Base-by-base conservation (phyloP, 345 rosid genomes). In the Aurinia saxatilis region DNA sequence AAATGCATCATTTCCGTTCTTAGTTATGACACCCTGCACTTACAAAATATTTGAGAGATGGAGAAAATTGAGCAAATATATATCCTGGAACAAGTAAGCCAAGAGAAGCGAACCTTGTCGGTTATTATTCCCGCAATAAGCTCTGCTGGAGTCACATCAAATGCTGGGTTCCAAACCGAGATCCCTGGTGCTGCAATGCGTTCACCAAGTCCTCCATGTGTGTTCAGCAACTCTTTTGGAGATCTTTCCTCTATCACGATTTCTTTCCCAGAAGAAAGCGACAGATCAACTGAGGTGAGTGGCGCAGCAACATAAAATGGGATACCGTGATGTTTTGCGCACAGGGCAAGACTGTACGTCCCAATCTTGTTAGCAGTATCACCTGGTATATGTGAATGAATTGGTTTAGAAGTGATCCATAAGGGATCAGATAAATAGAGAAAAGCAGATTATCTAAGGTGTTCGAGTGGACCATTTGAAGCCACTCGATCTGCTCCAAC, bases 331-430 rank as follows among this genome's bases (percentile, higher is more conserved):
- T 81, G 76, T 69, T 39, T 79, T 14, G 98, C 95, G 62, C 90
- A 82, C 34, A 92, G 35, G 50, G 97, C 96, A 8, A 92, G 93
- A 81, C 85, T 85, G 82, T 89, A 92, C 46, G 98, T 92, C 72
- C 98, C 98, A 19, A 92, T 89, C 82, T 92, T 89, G 80, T 92
- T 89, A 40, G 95, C 98, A n/a, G 95, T 89, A 50, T 89, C 97
- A 17, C 98, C 98, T 91, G 76, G 10, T n/a, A 71, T 44, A 42
- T 42, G 8, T 27, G 9, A 38, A 50, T 51, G 15, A 52, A 18
- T 36, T 18, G 59, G 48, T 57, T 46, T 27, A 49, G 16, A 46
- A 35, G 21, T 25, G 25, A 18, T 41, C 59, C 40, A 31, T 12
- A 27, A 27, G 21, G 49, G 47, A 53, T 40, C 30, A 60, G 25